These are phyloP conservation scores for Aspergillus awamori DNA, from an alignment of 2,329 filamentous ascomycete species.

Conservation along the genomic window DNA sequence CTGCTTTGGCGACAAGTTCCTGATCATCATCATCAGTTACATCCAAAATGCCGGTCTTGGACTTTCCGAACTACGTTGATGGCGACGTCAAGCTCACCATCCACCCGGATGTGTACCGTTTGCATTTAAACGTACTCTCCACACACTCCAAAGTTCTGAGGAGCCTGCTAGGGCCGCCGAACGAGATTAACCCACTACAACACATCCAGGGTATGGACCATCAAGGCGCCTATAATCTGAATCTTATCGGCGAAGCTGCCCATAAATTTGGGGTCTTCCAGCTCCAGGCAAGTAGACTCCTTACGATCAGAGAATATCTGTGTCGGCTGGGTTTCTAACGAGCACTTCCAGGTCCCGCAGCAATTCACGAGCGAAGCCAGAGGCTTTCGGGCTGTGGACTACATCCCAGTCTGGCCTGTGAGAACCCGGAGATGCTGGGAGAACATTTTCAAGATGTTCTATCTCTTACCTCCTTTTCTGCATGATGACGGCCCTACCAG, in stretches of 20 bases:
- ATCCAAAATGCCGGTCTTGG: neutral
- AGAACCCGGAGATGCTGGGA: slow-evolving; percentile 15
- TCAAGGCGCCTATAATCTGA: neutral
- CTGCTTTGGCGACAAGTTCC: neutral
- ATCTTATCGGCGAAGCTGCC: slow-evolving; percentile 12
- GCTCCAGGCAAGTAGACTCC: slow-evolving; percentile 7
- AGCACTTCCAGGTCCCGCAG: neutral
- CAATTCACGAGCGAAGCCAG: neutral
- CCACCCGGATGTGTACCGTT: slow-evolving; percentile 39
- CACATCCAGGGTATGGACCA: neutral
- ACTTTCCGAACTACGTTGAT: slow-evolving; percentile 42
- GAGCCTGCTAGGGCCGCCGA: neutral
- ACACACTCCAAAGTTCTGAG: slow-evolving; percentile 10
- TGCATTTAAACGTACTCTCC: slow-evolving; percentile 36
- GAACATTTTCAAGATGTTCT: slow-evolving; percentile 21
- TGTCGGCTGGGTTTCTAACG: slow-evolving; percentile 1
- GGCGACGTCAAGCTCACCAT: slow-evolving; percentile 46
- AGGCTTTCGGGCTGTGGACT: neutral
- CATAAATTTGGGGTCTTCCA: slow-evolving; percentile 18
- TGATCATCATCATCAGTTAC: neutral
- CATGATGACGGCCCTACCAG: slow-evolving; percentile 1
- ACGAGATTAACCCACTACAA: neutral
- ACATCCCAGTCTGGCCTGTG: slow-evolving; percentile 13
- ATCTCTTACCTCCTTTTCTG: slow-evolving; percentile 4
- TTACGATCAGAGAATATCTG: neutral